These are phyloP conservation scores for Sesbania bispinosa DNA, from an alignment of 306 rosid species.

Conservation along the genomic window DNA sequence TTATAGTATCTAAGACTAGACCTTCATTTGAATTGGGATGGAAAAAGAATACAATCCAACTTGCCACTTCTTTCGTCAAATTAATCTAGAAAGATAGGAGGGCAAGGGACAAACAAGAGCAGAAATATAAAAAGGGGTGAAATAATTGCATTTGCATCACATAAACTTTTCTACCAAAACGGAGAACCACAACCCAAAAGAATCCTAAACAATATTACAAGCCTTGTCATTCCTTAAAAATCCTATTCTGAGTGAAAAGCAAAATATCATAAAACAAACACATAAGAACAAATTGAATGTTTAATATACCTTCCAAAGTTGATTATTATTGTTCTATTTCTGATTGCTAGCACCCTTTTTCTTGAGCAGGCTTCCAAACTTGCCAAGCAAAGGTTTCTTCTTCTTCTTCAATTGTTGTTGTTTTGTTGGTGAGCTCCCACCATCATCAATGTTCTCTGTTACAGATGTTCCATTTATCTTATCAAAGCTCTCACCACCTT, in stretches of 20 bases:
- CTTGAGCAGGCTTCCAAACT: slow-evolving; percentile 92
- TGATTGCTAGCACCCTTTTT: slow-evolving; percentile 70
- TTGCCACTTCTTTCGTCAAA: slow-evolving; percentile 23
- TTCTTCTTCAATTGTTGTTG: slow-evolving; percentile 76
- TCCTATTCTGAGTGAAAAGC: slow-evolving; percentile 48
- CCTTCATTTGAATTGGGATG: slow-evolving; percentile 24
- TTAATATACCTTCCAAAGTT: slow-evolving; percentile 38
- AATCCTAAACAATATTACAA: slow-evolving; percentile 50
- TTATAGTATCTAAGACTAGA: slow-evolving; percentile 1
- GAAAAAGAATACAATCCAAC: slow-evolving; percentile 27
- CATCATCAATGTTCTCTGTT: slow-evolving; percentile 47
- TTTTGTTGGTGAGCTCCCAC: no score
- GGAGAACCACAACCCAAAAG: slow-evolving; percentile 32
- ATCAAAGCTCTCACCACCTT: slow-evolving; percentile 55
- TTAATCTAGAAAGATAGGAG: no score
- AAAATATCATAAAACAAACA: slow-evolving; percentile 55
- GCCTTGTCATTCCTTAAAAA: slow-evolving; percentile 43
- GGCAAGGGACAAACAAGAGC: slow-evolving; percentile 23
- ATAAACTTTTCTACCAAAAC: slow-evolving; percentile 33
- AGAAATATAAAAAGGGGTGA: not conserved
- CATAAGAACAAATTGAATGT: slow-evolving; percentile 47
- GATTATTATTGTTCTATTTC: slow-evolving; percentile 46
- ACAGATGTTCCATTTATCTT: slow-evolving; percentile 58
- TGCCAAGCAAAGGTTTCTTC: slow-evolving; percentile 86
- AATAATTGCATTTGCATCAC: slow-evolving; percentile 14